phyloP scores from a whole-genome alignment of 169 alveolate species.

The Miamiensis avidus region DNA sequence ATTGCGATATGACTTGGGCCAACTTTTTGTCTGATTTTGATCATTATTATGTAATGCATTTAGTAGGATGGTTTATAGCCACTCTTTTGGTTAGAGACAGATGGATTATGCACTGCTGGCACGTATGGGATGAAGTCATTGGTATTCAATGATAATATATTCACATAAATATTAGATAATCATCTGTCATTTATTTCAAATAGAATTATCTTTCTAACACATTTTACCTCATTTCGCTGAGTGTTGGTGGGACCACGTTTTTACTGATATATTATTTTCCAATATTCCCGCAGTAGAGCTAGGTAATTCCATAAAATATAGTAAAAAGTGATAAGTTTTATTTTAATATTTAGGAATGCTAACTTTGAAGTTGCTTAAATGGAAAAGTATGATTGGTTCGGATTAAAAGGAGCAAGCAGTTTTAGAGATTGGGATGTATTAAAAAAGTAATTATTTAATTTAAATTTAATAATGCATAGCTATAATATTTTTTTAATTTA shows the following conservation, averaged over 20 bases:
- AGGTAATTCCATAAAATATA: constrained; percentile 32
- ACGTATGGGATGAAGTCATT: constrained; percentile 57
- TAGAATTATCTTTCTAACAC: constrained; percentile 65
- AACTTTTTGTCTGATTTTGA: constrained; percentile 61
- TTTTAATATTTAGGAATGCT: no score
- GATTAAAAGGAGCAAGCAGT: constrained; percentile 47
- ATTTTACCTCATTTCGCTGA: constrained; percentile 73
- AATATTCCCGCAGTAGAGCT: constrained; percentile 59
- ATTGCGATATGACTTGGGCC: constrained; percentile 54
- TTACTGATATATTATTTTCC: constrained; percentile 55
- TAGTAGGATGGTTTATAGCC: constrained; percentile 59
- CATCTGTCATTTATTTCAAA: neutral
- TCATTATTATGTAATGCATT: constrained; percentile 66
- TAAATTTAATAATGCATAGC: neutral
- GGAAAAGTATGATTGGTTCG: constrained; percentile 61
- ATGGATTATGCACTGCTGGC: constrained; percentile 58
- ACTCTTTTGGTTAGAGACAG: constrained; percentile 64
- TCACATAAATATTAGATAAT: neutral
- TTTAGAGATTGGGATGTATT: constrained; percentile 55
- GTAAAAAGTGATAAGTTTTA: no score
- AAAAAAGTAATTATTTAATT: neutral
- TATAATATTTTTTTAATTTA: neutral
- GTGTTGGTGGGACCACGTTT: constrained; percentile 80
- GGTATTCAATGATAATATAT: constrained; percentile 11
- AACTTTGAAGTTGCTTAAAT: constrained; percentile 37